These are phyloP conservation scores for Aspergillus funiculosus DNA, from an alignment of 495 filamentous ascomycete genomes.

Conservation along the genomic window DNA sequence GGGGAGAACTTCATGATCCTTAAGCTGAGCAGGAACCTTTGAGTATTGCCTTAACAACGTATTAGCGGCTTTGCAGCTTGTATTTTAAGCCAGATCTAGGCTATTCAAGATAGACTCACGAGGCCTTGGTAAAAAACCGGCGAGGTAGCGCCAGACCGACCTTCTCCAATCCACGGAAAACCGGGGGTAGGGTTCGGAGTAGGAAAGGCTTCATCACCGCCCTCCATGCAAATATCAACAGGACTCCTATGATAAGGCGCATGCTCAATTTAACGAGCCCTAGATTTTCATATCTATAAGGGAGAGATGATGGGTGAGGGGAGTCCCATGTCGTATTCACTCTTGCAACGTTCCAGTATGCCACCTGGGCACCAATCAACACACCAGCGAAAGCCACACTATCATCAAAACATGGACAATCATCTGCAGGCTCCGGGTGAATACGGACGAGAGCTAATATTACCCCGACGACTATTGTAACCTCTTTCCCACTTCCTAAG, in stretches of 20 bases:
- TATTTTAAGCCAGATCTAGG: neutral
- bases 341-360: slow-evolving; percentile 70
- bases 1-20: slow-evolving; percentile 82
- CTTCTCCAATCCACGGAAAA: slow-evolving; percentile 81
- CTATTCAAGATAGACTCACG: slow-evolving; percentile 42
- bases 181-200: slow-evolving; percentile 68
- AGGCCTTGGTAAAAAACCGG: slow-evolving; percentile 83
- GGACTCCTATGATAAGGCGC: slow-evolving; percentile 71
- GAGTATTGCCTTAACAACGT: slow-evolving; percentile 62
- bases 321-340: slow-evolving; percentile 50
- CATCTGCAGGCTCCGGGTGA: slow-evolving; percentile 92
- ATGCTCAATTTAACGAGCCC: slow-evolving; percentile 55
- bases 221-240: slow-evolving; percentile 82
- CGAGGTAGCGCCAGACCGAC: slow-evolving; percentile 72
- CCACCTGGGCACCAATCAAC: slow-evolving; percentile 70
- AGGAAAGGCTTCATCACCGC: slow-evolving; percentile 79
- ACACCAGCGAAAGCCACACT: slow-evolving; percentile 90
- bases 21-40: slow-evolving; percentile 67
- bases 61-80: neutral
- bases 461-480: slow-evolving; percentile 53
- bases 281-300: slow-evolving; percentile 56
- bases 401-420: slow-evolving; percentile 97
- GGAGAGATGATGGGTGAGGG: slow-evolving; percentile 55
- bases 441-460: slow-evolving; percentile 75
- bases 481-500: slow-evolving; percentile 43